Base-by-base conservation (phyloP, 2,329 filamentous ascomycete species). In the Calonectria naviculata region DNA sequence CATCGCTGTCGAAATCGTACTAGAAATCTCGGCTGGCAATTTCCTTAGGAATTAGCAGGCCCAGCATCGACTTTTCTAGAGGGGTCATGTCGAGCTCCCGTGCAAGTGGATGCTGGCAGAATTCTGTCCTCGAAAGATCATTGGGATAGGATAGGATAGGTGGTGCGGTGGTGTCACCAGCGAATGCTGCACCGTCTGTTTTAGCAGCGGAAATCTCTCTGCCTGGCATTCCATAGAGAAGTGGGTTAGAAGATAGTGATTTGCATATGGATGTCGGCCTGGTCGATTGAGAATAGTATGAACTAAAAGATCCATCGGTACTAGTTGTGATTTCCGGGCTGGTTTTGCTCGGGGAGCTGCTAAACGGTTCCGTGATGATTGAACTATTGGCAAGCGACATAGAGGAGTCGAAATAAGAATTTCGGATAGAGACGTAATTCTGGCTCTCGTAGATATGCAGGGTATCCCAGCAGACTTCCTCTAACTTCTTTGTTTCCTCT, bases 231-330 rank as follows among this genome's bases (percentile, higher is more conserved):
- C 84, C 83, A 61, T 72, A 78, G 12, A 85, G 78, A 0, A 85
- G 78, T 88, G 84, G 95, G 36, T 80, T 77, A 0, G 76, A 76
- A 9, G 73, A 70, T 5, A 74, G 61, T 26, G 73, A 70, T 0
- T 69, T 67, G 1, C 73, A 68, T 5, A 62, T 36, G 4, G 58
- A 60, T 4, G 24, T 58, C 5, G 58, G 60, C 7, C 62, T 54
- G 7, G 24, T 44, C 41, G 67, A 42, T 34, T 47, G 26, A 7
- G 68, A 61, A 10, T 64, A 24, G 49, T 63, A 63, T 26, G 63
- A 46, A 24, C 49, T 65, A 19, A 68, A 61, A 8, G 72, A 71
- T 21, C 52, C 56, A 42, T 66, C 65, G n/a, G 63, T 42, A 10
- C 61, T 75, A 8, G 68, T 68, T 36, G 71, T 36, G 8, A 21